phyloP scores from a whole-genome alignment of 352 stramenopile genomes.

The Pythium insidiosum region DNA sequence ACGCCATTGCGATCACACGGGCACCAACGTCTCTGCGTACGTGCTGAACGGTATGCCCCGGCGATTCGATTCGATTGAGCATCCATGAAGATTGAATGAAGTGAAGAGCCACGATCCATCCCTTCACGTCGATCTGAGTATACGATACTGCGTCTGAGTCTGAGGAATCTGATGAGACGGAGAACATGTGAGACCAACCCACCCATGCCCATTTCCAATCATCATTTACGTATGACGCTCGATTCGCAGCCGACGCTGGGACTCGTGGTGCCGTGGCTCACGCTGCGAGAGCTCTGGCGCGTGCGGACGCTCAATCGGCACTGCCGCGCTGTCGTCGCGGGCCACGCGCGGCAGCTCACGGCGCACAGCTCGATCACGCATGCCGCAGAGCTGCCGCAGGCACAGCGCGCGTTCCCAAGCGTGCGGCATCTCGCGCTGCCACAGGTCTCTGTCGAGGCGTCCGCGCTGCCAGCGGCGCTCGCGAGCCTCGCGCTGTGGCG shows the following conservation, averaged over 20 bases:
- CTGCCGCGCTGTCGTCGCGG: conserved; percentile 19
- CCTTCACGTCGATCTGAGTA: no score
- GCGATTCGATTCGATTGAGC: no score
- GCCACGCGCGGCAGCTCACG: conserved; percentile 35
- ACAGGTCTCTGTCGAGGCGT: conserved; percentile 19
- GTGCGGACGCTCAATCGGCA: conserved; percentile 21
- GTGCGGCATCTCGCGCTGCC: conserved; percentile 29
- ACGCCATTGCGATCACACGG: conserved; percentile 17
- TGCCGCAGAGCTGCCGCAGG: conserved; percentile 12
- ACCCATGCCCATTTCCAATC: no score
- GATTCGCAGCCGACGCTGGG: conserved; percentile 18
- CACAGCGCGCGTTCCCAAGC: conserved; percentile 28
- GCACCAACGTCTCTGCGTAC: conserved; percentile 30
- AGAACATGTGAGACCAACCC: no score
- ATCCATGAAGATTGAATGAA: background rate
- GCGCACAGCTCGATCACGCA: conserved; percentile 20
- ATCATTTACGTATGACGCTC: conserved; percentile 5
- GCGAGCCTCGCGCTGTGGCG: conserved; percentile 12
- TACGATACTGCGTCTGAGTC: no score
- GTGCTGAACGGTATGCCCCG: conserved; percentile 31
- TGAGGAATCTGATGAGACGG: no score
- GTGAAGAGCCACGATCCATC: no score
- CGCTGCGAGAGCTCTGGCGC: conserved; percentile 25
- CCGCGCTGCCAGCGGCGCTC: conserved; percentile 25
- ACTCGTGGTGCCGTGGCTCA: conserved; percentile 42